phyloP scores from a whole-genome alignment of 179 eudicot genomes.

The Beta lomatogona region DNA sequence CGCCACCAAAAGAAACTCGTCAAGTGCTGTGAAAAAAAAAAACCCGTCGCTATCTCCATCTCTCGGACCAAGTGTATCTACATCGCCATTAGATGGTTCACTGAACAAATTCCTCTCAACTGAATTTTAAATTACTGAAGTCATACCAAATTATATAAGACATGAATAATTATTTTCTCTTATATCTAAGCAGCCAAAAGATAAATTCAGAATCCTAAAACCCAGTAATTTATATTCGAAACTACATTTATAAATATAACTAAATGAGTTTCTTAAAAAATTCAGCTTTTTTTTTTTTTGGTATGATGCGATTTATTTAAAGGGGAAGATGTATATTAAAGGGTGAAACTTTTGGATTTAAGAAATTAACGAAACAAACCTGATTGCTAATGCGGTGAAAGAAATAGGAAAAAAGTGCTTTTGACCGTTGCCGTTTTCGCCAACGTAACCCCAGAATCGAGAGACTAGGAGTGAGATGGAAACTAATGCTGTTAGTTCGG shows the following conservation, averaged over 20 bases:
- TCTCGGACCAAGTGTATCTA: too few species aligned
- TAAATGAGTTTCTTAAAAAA: background rate
- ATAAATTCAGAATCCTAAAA: background rate
- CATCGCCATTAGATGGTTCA: background rate
- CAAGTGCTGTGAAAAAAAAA: too few species aligned
- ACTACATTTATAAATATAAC: background rate
- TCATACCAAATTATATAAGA: background rate
- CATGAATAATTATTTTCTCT: background rate
- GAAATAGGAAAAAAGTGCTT: constrained; percentile 24
- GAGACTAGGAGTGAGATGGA: too few species aligned
- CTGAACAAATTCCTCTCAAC: background rate
- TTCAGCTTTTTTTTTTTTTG: too few species aligned
- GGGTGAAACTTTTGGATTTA: background rate
- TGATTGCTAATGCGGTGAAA: constrained; percentile 39
- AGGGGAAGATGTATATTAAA: background rate
- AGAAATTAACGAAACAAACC: constrained; percentile 27
- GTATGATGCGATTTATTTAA: background rate
- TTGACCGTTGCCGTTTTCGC: too few species aligned
- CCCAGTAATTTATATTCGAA: background rate
- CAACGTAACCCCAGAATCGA: too few species aligned
- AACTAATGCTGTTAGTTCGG: too few species aligned
- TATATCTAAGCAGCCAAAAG: background rate
- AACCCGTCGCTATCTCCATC: too few species aligned
- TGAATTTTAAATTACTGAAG: too few species aligned
- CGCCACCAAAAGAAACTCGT: too few species aligned